phyloP scores from a whole-genome alignment of 2,329 filamentous ascomycete species.

The Aureobasidium sp. region DNA sequence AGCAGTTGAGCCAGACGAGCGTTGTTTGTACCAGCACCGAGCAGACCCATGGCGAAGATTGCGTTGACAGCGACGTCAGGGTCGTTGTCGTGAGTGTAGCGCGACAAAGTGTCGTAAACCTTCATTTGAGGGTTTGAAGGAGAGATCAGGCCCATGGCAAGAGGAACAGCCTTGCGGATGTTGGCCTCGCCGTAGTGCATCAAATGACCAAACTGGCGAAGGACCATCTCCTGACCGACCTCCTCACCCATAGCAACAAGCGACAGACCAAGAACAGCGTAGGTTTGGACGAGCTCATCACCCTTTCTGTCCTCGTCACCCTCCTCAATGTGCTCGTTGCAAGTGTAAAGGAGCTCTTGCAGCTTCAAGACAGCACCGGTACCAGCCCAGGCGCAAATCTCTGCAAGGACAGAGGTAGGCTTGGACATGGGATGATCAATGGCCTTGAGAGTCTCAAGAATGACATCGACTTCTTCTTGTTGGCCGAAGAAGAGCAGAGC shows the following conservation, averaged over 20 bases:
- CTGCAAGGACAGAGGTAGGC: slow-evolving; percentile 86
- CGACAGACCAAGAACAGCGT: slow-evolving; percentile 88
- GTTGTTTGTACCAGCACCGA: slow-evolving; percentile 96
- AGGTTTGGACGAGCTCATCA: slow-evolving; percentile 89
- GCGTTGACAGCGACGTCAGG: slow-evolving; percentile 97
- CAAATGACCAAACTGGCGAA: slow-evolving; percentile 91
- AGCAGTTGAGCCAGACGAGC: slow-evolving; percentile 90
- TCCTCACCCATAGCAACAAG: slow-evolving; percentile 98
- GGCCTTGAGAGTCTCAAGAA: slow-evolving; percentile 90
- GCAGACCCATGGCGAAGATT: slow-evolving; percentile 97
- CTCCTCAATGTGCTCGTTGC: slow-evolving; percentile 94
- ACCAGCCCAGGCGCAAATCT: slow-evolving; percentile 96
- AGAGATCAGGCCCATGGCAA: slow-evolving; percentile 93
- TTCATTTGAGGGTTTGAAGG: slow-evolving; percentile 99
- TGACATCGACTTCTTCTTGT: slow-evolving; percentile 97
- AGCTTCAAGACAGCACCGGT: slow-evolving; percentile 96
- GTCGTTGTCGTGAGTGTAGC: slow-evolving; percentile 98
- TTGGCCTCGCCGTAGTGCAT: slow-evolving; percentile 99
- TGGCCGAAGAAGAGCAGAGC: slow-evolving; percentile 91
- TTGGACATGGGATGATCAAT: slow-evolving; percentile 96
- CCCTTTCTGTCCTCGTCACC: slow-evolving; percentile 74
- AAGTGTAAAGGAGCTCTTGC: slow-evolving; percentile 93
- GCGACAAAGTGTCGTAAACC: slow-evolving; percentile 93
- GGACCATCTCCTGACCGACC: slow-evolving; percentile 96
- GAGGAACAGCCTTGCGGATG: slow-evolving; percentile 88